Percentiles rank a stretch among this genome's conserved stretches.
Conservation (phyloP, 106 monocot genomes). For the Triglochin maritima region DNA sequence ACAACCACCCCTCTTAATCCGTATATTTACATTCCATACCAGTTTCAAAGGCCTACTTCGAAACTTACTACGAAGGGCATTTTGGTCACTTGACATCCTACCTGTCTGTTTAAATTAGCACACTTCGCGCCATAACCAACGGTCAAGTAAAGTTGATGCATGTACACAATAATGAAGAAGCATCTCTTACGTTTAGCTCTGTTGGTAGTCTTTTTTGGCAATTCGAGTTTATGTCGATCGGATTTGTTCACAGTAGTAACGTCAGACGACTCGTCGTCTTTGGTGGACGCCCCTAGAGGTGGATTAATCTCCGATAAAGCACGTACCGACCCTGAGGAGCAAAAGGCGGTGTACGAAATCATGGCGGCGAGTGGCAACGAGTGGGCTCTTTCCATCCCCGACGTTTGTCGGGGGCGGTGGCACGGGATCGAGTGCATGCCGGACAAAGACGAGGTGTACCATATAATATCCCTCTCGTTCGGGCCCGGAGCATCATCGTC, state of each 20-base stretch:
- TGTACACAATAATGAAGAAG: no score
- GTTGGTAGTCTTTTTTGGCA: no score
- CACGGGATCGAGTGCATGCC: slow-evolving; percentile 95
- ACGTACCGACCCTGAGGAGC: slow-evolving; percentile 65
- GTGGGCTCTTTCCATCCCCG: slow-evolving; percentile 66
- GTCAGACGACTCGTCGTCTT: slow-evolving; percentile 48
- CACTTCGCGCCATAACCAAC: background rate
- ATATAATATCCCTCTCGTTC: slow-evolving; percentile 87
- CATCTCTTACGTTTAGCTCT: no score
- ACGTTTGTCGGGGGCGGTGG: slow-evolving; percentile 83
- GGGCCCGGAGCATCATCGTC: slow-evolving; percentile 44
- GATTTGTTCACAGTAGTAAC: slow-evolving; percentile 42
- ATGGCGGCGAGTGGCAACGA: slow-evolving; percentile 78
- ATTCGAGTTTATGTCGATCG: background rate
- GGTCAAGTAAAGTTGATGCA: no score
- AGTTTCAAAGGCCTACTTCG: no score
- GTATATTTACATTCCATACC: no score
- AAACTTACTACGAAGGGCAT: no score
- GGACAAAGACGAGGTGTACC: slow-evolving; percentile 52
- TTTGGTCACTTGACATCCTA: background rate
- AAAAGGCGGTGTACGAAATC: slow-evolving; percentile 66
- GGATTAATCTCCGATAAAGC: slow-evolving; percentile 39
- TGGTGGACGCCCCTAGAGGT: slow-evolving; percentile 45
- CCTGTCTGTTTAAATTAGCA: background rate
- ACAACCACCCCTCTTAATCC: no score